A percentile compares a stretch with the other conserved stretches of the same genome.
phyloP scores from a whole-genome alignment of 2,329 filamentous ascomycete genomes.

The Lachnellula willkommii region DNA sequence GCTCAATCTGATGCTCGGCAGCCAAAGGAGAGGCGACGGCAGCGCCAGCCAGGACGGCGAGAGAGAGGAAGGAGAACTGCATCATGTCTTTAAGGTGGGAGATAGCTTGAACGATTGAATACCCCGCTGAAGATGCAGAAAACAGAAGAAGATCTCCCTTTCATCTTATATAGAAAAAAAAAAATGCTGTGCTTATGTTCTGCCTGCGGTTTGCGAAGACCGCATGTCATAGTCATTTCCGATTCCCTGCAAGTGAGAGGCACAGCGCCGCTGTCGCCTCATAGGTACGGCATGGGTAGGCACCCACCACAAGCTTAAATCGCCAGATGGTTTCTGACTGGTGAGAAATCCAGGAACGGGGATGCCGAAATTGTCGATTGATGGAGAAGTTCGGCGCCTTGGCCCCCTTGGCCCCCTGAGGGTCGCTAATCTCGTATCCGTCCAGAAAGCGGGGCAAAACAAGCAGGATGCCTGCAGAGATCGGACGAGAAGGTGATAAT shows the following conservation, averaged over 20 bases:
- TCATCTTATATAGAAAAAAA: not conserved
- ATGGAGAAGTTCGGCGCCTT: too few species aligned
- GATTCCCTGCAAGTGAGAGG: not conserved
- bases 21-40: slow-evolving; percentile 4
- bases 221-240: not conserved
- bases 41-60: slow-evolving; percentile 1
- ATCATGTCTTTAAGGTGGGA: not conserved
- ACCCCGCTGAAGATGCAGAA: not conserved
- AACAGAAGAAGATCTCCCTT: not conserved
- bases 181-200: not conserved
- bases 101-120: not conserved
- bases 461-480: too few species aligned
- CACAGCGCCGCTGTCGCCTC: not conserved
- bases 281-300: not conserved
- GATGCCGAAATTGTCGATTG: too few species aligned
- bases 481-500: too few species aligned
- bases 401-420: too few species aligned
- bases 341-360: too few species aligned
- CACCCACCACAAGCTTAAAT: too few species aligned
- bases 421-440: too few species aligned
- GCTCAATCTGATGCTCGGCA: not conserved
- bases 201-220: not conserved
- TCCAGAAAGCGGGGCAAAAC: too few species aligned
- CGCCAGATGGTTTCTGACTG: too few species aligned
- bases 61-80: slow-evolving; percentile 6